Evolutionary conservation across 2,329 filamentous ascomycete species (phyloP), one percentile per base, ranked within the genome.

Genomic region (Calonectria honghensis): DNA sequence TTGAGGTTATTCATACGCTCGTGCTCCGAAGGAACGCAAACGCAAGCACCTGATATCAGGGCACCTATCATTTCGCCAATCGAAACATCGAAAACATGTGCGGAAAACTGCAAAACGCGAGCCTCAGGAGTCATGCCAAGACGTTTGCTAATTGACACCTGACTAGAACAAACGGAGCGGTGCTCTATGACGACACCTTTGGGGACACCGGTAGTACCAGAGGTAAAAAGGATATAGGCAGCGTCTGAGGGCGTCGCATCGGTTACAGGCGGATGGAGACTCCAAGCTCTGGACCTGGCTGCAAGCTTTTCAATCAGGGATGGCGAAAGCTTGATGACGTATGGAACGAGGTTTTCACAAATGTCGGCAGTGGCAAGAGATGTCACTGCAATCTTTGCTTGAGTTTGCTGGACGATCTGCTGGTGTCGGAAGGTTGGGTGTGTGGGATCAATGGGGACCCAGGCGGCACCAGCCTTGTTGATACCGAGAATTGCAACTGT

Each of bases 131-230:
- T 71, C 6, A 71, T 57, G 2, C 35, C 57, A 32, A 71, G 45
- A 18, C 41, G 48, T 48, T 66, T 71, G 20, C 41, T 51, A 27
- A 65, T 41, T 51, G 68, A 59, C 6, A 41, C 18, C 9, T 71
- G 68, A 32, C 68, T 71, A 5, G 68, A 65, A 6, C 57, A 71
- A 45, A 65, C 45, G 29, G 57, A 39, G 13, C 68, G 39, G 11
- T 71, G 68, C 24, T 71, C 57, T 10, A 81, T 67, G 7, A 77
- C 65, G 5, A 78, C 73, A 18, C 79, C 81, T 32, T 82, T 82
- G 1, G 81, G 78, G 6, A 66, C 73, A 1, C 79, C 81, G 0
- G 67, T 59, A 5, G 48, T 69, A 11, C 67, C 67, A 32, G 67
- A 69, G 39, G 67, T 69, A 37, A 69, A 69, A 2, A 69, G 59